These are phyloP conservation scores for Trichosporon asahii DNA, from an alignment of 1,284 basidiomycete genomes.

Conservation along the genomic window DNA sequence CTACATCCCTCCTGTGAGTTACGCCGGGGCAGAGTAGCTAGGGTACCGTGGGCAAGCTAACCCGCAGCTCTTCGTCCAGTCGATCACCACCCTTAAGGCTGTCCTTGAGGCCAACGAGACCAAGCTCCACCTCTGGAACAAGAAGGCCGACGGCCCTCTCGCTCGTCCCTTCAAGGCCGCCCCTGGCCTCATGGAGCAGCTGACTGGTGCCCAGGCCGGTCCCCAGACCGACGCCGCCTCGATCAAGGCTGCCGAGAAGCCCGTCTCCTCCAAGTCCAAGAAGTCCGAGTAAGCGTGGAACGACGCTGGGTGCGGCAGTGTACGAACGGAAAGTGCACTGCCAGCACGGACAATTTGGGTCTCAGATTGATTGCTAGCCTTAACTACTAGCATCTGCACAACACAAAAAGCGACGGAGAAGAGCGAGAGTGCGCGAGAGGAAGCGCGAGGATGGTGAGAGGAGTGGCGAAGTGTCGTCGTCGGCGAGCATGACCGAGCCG, in stretches of 20 bases:
- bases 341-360: neutral
- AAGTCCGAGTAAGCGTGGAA: neutral
- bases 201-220: slow-evolving; percentile 53
- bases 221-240: slow-evolving; percentile 79
- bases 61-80: slow-evolving; percentile 28
- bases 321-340: neutral
- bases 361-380: neutral
- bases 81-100: slow-evolving; percentile 26
- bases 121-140: slow-evolving; percentile 29
- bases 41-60: too few relatives aligned
- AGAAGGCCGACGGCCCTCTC: slow-evolving; percentile 23
- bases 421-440: neutral
- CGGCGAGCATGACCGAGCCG: neutral
- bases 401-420: neutral
- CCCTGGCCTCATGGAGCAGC: slow-evolving; percentile 62
- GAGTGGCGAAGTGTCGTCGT: neutral
- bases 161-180: slow-evolving; percentile 28
- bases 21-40: too few relatives aligned
- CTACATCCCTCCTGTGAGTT: slow-evolving; percentile 29
- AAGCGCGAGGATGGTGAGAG: neutral
- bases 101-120: slow-evolving; percentile 27
- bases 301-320: neutral
- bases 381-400: too few relatives aligned
- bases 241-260: slow-evolving; percentile 82
- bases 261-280: neutral